phyloP scores from a whole-genome alignment of 345 rosid species.

The Heritiera fomes region DNA sequence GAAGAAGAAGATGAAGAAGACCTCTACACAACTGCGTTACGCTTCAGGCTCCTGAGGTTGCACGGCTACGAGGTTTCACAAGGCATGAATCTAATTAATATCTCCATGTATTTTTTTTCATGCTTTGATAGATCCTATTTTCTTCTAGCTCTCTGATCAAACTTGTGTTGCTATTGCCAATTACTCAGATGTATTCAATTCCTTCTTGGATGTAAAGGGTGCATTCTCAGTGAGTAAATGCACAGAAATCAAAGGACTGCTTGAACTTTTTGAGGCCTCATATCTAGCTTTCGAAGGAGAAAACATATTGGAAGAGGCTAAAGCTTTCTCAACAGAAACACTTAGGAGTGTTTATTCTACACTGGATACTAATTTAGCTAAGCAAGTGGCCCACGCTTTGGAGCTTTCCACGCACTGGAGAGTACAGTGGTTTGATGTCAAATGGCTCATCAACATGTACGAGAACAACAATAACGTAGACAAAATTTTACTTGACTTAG shows the following conservation, averaged over 20 bases:
- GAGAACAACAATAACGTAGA: constrained; percentile 10
- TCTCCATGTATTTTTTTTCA: not conserved
- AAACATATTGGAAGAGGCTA: constrained; percentile 33
- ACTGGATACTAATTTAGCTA: constrained; percentile 14
- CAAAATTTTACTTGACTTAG: constrained; percentile 29
- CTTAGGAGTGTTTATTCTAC: constrained; percentile 5
- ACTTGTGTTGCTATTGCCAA: not conserved
- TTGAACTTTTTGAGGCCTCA: constrained; percentile 53
- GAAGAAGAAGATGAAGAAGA: constrained; percentile 21
- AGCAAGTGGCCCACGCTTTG: constrained; percentile 28
- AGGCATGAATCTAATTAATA: constrained; percentile 30
- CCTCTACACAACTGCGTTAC: constrained; percentile 36
- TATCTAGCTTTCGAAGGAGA: constrained; percentile 40
- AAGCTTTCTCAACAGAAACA: constrained; percentile 20
- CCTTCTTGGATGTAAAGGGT: constrained; percentile 33
- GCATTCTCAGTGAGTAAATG: constrained; percentile 20
- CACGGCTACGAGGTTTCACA: constrained; percentile 45
- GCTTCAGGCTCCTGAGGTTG: constrained; percentile 49
- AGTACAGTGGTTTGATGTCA: constrained; percentile 50
- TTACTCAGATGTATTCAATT: constrained; percentile 35
- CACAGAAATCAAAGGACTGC: constrained; percentile 31
- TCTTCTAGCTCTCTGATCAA: not conserved
- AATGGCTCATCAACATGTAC: constrained; percentile 37
- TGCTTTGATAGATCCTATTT: not conserved
- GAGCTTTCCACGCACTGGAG: constrained; percentile 49